Base-by-base conservation (phyloP, 2,329 filamentous ascomycete genomes). In the Pseudogymnoascus sp. region DNA sequence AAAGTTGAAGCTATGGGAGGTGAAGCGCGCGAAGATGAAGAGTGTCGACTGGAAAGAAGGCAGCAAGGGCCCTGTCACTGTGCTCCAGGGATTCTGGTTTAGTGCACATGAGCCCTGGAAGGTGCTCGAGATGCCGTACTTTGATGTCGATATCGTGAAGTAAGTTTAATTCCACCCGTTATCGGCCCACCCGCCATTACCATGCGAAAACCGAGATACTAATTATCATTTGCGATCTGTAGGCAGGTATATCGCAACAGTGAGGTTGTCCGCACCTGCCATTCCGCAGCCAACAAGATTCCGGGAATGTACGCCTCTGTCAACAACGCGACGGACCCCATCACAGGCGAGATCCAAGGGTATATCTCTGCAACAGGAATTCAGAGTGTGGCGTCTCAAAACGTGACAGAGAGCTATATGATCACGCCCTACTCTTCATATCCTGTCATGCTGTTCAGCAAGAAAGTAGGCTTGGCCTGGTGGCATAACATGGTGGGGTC, bases 351-450 rank as follows among this genome's bases (percentile, higher is more conserved):
- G 13, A 75, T 77, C 26, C 71, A 72, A 5, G 71, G 72, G 0
- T 77, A 76, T 60, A 77, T 78, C 60, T 76, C 75, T 0, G 72
- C 74, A 2, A 74, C 75, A 0, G 76, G 75, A 5, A 75, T 77
- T 21, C 74, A 73, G 0, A 76, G 74, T 0, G 71, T 77, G 5
- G 68, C 76, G 1, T 75, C 72, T 58, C 72, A 77, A 63, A 73
- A 72, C 0, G 69, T 73, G 7, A 74, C 77, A 36, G 71, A 77
- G 17, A 72, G 73, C 1, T 75, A 76, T 47, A 74, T 78, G 5
- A 71, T 77, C 3, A 77, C 75, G 0, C 75, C 75, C 0, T 77
- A 77, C 15, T 50, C 44, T 5, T 29, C 44, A 8, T 50, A 57
- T 59, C 33, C 40, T 24, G 47, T 64, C 5, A 58, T 61, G 31